Conservation (phyloP, 495 filamentous ascomycete genomes). For the Xylaria intraflava region DNA sequence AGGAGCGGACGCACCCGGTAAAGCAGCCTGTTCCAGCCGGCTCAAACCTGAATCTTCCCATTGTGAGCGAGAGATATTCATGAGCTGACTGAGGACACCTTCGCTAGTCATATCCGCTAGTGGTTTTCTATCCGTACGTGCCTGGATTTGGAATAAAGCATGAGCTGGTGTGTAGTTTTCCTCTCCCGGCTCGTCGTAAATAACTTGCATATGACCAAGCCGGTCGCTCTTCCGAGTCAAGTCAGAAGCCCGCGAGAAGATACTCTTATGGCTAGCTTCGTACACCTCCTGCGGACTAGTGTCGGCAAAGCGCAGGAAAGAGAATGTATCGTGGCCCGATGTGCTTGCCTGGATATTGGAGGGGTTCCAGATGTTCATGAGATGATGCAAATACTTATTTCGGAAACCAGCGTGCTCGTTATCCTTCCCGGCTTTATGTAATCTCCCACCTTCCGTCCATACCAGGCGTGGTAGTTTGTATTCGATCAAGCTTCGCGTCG, state of each 20-base stretch:
- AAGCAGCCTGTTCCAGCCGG: constrained; percentile 71
- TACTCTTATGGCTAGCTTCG: constrained; percentile 49
- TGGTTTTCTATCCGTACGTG: constrained; percentile 59
- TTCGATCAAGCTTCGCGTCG: constrained; percentile 77
- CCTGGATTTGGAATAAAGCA: constrained; percentile 71
- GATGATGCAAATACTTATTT: constrained; percentile 61
- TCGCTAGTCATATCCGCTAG: constrained; percentile 65
- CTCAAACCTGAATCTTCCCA: constrained; percentile 65
- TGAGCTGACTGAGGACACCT: constrained; percentile 64
- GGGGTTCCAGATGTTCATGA: constrained; percentile 85
- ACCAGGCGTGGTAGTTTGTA: constrained; percentile 76
- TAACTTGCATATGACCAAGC: constrained; percentile 38
- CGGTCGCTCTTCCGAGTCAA: constrained; percentile 46
- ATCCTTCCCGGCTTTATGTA: constrained; percentile 68
- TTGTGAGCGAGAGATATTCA: constrained; percentile 66
- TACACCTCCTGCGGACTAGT: constrained; percentile 65
- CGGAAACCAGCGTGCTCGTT: constrained; percentile 72
- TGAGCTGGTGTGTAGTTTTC: constrained; percentile 61
- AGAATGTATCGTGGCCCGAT: constrained; percentile 60
- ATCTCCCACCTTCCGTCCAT: constrained; percentile 64
- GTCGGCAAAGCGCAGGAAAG: constrained; percentile 85
- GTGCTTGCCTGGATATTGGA: constrained; percentile 62
- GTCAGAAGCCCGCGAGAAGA: constrained; percentile 56
- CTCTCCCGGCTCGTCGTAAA: constrained; percentile 44
- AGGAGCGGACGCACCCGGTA: constrained; percentile 73